Evolutionary conservation across 352 stramenopile genomes (phyloP), one percentile per base, ranked within the genome.

Genomic region (Pythium inflatum): DNA sequence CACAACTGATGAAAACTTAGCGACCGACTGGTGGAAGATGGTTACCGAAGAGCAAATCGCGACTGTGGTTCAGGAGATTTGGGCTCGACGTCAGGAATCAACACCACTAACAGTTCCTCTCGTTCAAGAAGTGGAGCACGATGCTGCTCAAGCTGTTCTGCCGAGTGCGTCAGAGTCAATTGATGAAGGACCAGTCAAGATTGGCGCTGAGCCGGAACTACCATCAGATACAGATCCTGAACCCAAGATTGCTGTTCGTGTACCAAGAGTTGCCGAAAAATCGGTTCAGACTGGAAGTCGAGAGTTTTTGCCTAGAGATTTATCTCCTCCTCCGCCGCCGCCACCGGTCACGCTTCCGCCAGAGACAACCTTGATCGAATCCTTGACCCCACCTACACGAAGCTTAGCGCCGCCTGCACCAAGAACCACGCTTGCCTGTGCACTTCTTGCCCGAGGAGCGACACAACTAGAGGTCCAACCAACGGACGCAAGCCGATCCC

Each of bases 31-130:
- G 71, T 73, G 64, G 71, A 57, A 53, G 5, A 41, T 55, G 12
- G 22, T 77, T 40, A 71, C 60, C 4, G 65, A 77, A 36, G 65
- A 77, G 40, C 71, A 77, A 65, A 22, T 77, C 18, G 30, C 59
- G 0, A 13, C 31, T 5, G 11, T 77, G 0, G 61, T 77, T 16
- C 64, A 63, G 5, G 65, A 77, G 22, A 66, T 77, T 9, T 73
- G 51, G 49, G 25, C 14, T 25, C 51, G 62, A 43, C 54, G 55
- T 20, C 54, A 65, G 33, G 2, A 16, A 43, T 43, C 36, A 16
- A 16, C 16, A 16, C 9, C 36, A 16, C 36, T 11, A 6, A 22
- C 13, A n/a, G 13, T 31, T 8, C 24, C 27, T 3, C 6, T 3
- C 38, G n/a, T 48, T 1, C 24, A 65, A 43, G 20, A 61, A n/a